Conservation (phyloP, 768 basidiomycete species). For the Suillus subluteus region DNA sequence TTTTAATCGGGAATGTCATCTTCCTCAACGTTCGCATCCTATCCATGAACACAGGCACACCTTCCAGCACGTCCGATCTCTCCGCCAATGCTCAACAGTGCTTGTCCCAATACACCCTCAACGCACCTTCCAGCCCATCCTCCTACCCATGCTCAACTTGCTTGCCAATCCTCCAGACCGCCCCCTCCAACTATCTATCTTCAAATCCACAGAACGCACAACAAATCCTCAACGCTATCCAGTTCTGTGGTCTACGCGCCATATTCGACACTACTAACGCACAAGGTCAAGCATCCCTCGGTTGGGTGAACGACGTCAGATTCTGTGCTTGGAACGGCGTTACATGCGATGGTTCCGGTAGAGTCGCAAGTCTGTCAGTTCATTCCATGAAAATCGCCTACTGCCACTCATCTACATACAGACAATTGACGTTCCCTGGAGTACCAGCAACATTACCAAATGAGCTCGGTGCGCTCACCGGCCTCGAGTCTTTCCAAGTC, state of each 20-base stretch:
- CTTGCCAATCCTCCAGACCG: slow-evolving; percentile 41
- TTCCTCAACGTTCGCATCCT: slow-evolving; percentile 43
- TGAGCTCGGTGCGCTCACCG: slow-evolving; percentile 44
- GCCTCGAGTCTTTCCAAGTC: slow-evolving; percentile 41
- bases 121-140: slow-evolving; percentile 46
- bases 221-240: slow-evolving; percentile 39
- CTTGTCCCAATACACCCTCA: slow-evolving; percentile 46
- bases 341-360: slow-evolving; percentile 43
- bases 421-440: slow-evolving; percentile 47
- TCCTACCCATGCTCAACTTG: slow-evolving; percentile 51
- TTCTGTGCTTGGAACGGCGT: slow-evolving; percentile 55
- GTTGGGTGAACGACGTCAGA: slow-evolving; percentile 48
- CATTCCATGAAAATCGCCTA: background rate
- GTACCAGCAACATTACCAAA: slow-evolving; percentile 48
- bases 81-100: slow-evolving; percentile 47
- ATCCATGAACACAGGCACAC: slow-evolving; percentile 18
- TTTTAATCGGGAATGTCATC: slow-evolving; percentile 44
- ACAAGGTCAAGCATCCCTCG: slow-evolving; percentile 42
- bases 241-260: slow-evolving; percentile 52
- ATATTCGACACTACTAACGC: slow-evolving; percentile 43
- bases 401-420: slow-evolving; percentile 20
- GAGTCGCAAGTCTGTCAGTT: slow-evolving; percentile 46
- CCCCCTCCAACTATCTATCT: slow-evolving; percentile 31
- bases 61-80: slow-evolving; percentile 28
- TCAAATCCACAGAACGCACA: slow-evolving; percentile 39